Base-by-base conservation (phyloP, 805 yeast species). In the Yarrowia sp. region DNA sequence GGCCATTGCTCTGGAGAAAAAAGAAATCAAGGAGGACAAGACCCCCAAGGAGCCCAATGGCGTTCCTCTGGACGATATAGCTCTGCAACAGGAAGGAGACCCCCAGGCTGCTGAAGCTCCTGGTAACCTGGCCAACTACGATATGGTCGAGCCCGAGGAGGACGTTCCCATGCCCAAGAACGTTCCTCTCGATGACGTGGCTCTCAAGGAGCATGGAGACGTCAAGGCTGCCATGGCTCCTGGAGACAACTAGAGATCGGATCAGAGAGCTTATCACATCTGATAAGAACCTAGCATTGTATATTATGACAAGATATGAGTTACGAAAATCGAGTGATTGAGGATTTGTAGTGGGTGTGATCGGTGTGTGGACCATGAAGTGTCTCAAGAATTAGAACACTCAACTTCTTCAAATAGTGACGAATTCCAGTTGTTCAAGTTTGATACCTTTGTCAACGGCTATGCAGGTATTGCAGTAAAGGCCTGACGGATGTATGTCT, bases 151-250 rank as follows among this genome's bases (percentile, higher is more conserved):
- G 65, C 35, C 50, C 14, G 65, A 59, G 42, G 65, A 59, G 42
- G 65, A 59, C 9, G 65, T 59, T 15, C 65, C 65, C 35, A 59
- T 59, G 65, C 65, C 65, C 52, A 45, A 5, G 5, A 43, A 59
- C 14, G 65, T 59, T 15, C 65, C 65, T 32, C 16, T 43, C 2
- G 65, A 59, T 12, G 65, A 59, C 14, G 42, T 59, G 16, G 65
- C 65, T 7, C 42, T 59, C 26, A 59, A 59, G 42, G 52, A 59
- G 19, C 52, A 42, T 12, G 65, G 65, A 19, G 52, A 59, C 8
- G 35, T 59, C 19, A 45, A 59, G 52, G 65, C 65, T 14, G 65
- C 65, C 15, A 59, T 59, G 65, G 65, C 65, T 16, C 65, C 65
- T 16, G 65, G 65, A 35, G 65, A 59, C 32, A 16, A 59, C 35